Evolutionary conservation across 2,329 filamentous ascomycete genomes (phyloP), one percentile per base, ranked within the genome.

Genomic region (Orbilia javanica): DNA sequence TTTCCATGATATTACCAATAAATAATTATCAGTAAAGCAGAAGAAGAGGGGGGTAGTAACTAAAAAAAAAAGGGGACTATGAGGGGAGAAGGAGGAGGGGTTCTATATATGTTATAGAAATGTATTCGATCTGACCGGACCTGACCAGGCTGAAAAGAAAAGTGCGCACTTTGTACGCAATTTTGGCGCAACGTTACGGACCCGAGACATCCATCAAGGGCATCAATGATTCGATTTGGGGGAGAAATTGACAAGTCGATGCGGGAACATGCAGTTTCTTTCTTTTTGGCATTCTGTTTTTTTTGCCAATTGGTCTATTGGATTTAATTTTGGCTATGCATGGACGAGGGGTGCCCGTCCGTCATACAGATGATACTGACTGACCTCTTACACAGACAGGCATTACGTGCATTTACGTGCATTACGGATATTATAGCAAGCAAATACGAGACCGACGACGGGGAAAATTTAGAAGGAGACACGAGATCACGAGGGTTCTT

Each of bases 141-240:
- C n/a, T n/a, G n/a, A n/a, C n/a, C n/a, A n/a, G n/a, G n/a, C n/a
- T n/a, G n/a, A 18, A 29, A 31, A 22, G 15, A 29, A 64, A 64
- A 53, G 13, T 64, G 57, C 72, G 72, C 64, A 68, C 50, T 64
- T 57, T 50, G 42, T 52, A 60, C 73, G 73, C 73, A 70, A 77
- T 66, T 63, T 78, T 78, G 74, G 71, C 74, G 74, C 67, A 75
- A 64, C 29, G 42, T 39, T 39, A 39, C 36, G 36, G 36, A 39
- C 36, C 36, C 36, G 36, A 39, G n/a, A 39, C 36, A 39, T 39
- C 29, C n/a, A n/a, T n/a, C n/a, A n/a, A n/a, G n/a, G n/a, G n/a
- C n/a, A 42, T 46, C 15, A 18, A 6, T 18, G 4, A 5, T 22
- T 20, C 8, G 3, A 8, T 36, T 13, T 39, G 34, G 15, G 55